Evolutionary conservation across 257 asterid genomes (phyloP).

Genomic region (Forsythia viridissima): DNA sequence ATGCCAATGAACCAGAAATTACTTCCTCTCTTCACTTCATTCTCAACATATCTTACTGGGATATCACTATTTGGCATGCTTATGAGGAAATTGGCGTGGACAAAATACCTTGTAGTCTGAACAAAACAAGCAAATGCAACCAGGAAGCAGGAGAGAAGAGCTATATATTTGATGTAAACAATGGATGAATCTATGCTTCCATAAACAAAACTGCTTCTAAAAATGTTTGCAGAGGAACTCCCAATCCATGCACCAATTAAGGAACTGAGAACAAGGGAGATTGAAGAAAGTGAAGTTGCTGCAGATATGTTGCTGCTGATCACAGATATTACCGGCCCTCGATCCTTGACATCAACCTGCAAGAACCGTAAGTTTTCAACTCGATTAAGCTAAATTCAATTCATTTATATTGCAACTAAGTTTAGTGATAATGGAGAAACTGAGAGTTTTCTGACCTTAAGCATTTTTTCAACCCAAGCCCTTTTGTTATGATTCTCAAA

Average conservation of each 20-base stretch:
- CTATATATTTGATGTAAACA: constrained; percentile 46
- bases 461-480: constrained; percentile 62
- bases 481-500: constrained; percentile 55
- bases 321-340: constrained; percentile 50
- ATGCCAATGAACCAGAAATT: constrained; percentile 53
- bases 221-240: constrained; percentile 37
- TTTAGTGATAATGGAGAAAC: not conserved
- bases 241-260: constrained; percentile 71
- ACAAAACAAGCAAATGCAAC: constrained; percentile 60
- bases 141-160: constrained; percentile 58
- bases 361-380: not conserved
- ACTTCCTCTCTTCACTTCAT: constrained; percentile 59
- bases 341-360: constrained; percentile 50
- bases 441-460: constrained; percentile 43
- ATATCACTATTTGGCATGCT: constrained; percentile 62
- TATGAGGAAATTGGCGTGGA: constrained; percentile 59
- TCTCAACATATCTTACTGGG: constrained; percentile 32
- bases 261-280: constrained; percentile 52
- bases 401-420: not conserved
- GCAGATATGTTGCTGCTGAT: constrained; percentile 48
- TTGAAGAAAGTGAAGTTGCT: constrained; percentile 51
- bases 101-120: constrained; percentile 48
- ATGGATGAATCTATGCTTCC: constrained; percentile 46
- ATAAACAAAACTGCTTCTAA: constrained; percentile 43
- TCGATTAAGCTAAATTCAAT: not conserved